phyloP scores from a whole-genome alignment of 2,329 filamentous ascomycete genomes.

The Drechslerella dactyloides region DNA sequence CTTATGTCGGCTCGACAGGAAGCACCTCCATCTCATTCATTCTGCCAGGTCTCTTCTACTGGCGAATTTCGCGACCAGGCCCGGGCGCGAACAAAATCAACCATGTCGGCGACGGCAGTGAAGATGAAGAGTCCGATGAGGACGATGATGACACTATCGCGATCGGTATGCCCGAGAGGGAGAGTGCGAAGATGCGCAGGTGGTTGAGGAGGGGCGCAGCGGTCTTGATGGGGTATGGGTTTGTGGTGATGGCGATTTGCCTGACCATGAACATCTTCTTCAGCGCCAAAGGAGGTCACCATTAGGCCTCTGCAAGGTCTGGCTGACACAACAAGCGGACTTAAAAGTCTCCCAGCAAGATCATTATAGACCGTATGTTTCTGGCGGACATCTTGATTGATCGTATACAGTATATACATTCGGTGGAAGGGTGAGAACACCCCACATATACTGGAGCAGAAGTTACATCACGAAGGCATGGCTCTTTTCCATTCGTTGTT shows the following conservation, averaged over 20 bases:
- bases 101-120: constrained; percentile 76
- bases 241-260: constrained; percentile 87
- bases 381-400: too few relatives aligned
- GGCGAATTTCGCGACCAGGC: constrained; percentile 93
- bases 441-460: not conserved
- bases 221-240: constrained; percentile 78
- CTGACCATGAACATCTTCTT: constrained; percentile 85
- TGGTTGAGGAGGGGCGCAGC: constrained; percentile 75
- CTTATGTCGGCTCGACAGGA: constrained; percentile 93
- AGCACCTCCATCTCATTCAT: constrained; percentile 97
- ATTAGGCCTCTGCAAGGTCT: constrained; percentile 68
- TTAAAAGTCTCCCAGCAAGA: constrained; percentile 61
- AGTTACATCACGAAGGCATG: not conserved
- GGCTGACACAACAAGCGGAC: constrained; percentile 71
- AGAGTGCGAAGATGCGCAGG: constrained; percentile 68
- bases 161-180: constrained; percentile 63
- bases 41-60: constrained; percentile 93
- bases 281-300: constrained; percentile 2
- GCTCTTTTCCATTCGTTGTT: not conserved
- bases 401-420: not conserved
- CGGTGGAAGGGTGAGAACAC: not conserved
- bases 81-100: constrained; percentile 86
- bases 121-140: constrained; percentile 65
- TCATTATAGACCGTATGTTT: too few relatives aligned
- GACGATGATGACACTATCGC: constrained; percentile 59